phyloP scores from a whole-genome alignment of 2,329 filamentous ascomycete genomes.

The Ceratocystis cacaofunesta region DNA sequence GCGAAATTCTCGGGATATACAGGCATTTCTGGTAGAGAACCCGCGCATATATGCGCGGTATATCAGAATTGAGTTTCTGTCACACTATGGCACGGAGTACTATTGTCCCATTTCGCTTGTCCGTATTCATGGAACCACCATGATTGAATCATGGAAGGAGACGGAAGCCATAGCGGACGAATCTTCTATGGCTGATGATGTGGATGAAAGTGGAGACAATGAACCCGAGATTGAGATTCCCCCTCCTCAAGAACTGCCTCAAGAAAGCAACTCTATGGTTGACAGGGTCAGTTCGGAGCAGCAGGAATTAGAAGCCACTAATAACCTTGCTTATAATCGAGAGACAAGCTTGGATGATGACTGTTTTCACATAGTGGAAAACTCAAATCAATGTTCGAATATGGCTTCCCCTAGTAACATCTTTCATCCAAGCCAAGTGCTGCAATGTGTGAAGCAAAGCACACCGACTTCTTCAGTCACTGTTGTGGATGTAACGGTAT shows the following conservation, averaged over 20 bases:
- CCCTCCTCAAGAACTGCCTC: not conserved
- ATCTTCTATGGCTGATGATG: slow-evolving; percentile 4
- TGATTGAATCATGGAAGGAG: slow-evolving; percentile 86
- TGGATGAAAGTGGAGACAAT: not conserved
- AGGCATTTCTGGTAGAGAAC: slow-evolving; percentile 86
- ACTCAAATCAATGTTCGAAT: not conserved
- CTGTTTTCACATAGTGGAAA: not conserved
- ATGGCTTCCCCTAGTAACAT: not conserved
- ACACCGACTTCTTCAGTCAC: not conserved
- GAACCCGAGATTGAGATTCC: not conserved
- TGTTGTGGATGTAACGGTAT: not conserved
- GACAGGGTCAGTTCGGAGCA: too few species aligned
- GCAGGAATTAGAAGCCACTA: too few species aligned
- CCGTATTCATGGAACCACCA: slow-evolving; percentile 85
- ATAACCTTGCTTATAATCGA: too few species aligned
- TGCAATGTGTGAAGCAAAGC: not conserved
- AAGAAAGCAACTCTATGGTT: not conserved
- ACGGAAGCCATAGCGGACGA: slow-evolving; percentile 37
- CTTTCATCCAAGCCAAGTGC: not conserved
- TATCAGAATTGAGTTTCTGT: slow-evolving; percentile 77
- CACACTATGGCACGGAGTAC: slow-evolving; percentile 90
- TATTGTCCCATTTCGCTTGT: slow-evolving; percentile 88
- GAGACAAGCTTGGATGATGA: too few species aligned
- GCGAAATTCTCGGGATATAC: slow-evolving; percentile 80
- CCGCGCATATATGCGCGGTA: slow-evolving; percentile 94